Base-by-base conservation (phyloP, 805 yeast species). In the Spathaspora arborariae region DNA sequence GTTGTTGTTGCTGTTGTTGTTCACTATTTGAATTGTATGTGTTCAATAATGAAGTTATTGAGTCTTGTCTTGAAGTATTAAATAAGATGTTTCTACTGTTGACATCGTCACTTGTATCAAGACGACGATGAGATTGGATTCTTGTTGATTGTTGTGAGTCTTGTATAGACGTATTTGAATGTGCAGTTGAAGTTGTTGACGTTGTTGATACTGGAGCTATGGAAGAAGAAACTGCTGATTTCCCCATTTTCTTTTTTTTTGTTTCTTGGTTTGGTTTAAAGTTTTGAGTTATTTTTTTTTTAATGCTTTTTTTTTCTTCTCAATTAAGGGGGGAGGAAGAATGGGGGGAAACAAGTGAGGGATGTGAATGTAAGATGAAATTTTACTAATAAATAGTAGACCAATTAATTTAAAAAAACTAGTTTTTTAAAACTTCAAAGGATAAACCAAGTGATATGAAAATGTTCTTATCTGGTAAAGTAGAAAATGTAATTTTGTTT, bases 81-180 rank as follows among this genome's bases (percentile, higher is more conserved):
- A 59, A 63, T 45, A 64, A 45, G 40, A 60, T 61, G 45, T 54
- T 55, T 20, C 39, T 37, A 18, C 20, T 37, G 18, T 37, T 37
- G n/a, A 13, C 24, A 37, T 20, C 24, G 39, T 41, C 37, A 34
- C 19, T 27, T 19, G 20, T n/a, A 27, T 34, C 38, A 30, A 16
- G 20, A 30, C 22, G 24, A n/a, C 20, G n/a, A 13, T 10, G 11
- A 9, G 8, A 13, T 24, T 24, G 19, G 20, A 9, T 20, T 18
- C n/a, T 6, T 9, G 9, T 27, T 27, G 33, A 4, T 30, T 16
- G 16, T 16, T 30, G 35, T 30, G 21, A 18, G 18, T 18, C 20
- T 37, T 37, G 39, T 6, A 10, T 19, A 18, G 22, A 7, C 4
- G 38, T 4, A 8, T 35, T 35, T 2, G 20, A 18, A 20, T n/a